Percentiles rank a stretch among this genome's conserved stretches.
These are phyloP conservation scores for Raffaelea arxii DNA, from an alignment of 2,329 filamentous ascomycete genomes.

Conservation along the genomic window DNA sequence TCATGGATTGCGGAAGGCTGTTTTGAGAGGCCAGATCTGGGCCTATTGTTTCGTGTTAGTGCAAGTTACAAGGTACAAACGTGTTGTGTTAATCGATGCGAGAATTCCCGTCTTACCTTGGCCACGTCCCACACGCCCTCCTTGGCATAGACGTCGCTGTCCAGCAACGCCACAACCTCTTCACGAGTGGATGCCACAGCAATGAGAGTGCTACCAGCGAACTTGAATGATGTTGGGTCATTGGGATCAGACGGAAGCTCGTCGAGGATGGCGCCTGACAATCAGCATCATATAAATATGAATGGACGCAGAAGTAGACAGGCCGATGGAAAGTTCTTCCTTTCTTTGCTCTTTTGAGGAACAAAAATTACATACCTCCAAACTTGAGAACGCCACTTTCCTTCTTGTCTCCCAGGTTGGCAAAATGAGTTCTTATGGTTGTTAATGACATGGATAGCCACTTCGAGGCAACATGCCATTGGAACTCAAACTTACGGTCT, in stretches of 20 bases:
- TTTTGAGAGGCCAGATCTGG: slow-evolving; percentile 24
- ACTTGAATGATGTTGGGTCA: slow-evolving; percentile 48
- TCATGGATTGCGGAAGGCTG: slow-evolving; percentile 18
- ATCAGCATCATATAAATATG: background rate
- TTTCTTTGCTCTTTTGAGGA: too few species aligned
- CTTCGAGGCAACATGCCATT: background rate
- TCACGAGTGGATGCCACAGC: slow-evolving; percentile 57
- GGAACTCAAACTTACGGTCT: slow-evolving; percentile 35
- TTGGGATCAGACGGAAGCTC: slow-evolving; percentile 53
- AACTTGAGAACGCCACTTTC: slow-evolving; percentile 51
- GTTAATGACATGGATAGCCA: background rate
- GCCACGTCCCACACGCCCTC: slow-evolving; percentile 73
- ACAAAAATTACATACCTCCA: slow-evolving; percentile 45
- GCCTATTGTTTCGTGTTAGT: slow-evolving; percentile 11
- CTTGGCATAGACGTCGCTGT: slow-evolving; percentile 62
- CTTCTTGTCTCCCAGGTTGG: slow-evolving; percentile 27
- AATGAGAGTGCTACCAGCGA: slow-evolving; percentile 66
- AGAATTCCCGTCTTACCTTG: slow-evolving; percentile 40
- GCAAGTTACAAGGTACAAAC: background rate
- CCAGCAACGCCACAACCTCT: slow-evolving; percentile 56
- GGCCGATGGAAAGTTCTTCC: too few species aligned
- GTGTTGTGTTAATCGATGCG: background rate
- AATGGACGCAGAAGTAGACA: too few species aligned
- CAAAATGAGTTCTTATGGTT: slow-evolving; percentile 40
- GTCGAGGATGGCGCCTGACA: slow-evolving; percentile 56